Base-by-base conservation (phyloP, 2,329 filamentous ascomycete genomes). In the Venturia pyrina region DNA sequence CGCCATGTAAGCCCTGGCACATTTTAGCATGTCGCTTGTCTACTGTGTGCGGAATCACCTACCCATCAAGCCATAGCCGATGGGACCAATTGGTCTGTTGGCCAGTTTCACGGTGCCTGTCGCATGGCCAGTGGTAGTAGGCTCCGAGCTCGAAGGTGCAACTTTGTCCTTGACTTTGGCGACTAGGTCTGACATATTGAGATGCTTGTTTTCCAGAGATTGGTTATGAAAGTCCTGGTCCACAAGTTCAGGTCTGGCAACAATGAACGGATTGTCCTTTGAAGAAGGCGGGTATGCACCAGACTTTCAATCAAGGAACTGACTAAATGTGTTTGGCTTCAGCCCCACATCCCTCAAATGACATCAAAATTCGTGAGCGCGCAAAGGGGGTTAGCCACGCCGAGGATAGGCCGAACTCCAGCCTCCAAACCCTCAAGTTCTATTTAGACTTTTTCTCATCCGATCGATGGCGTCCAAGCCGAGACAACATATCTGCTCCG, bases 31-130 rank as follows among this genome's bases (percentile, higher is more conserved):
- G 57, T 32, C 15, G 46, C 50, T 44, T 65, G 56, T 15, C 37
- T 57, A 59, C 65, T 40, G 13, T 40, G 24, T 15, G 15, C 8
- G 21, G 5, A 24, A 28, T 28, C 21, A 40, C 68, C 62, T 65
- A 72, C 77, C 78, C 80, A 82, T 81, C 13, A 82, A 73, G 57
- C 80, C 80, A 68, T 76, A 82, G 70, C 80, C 80, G 21, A 77
- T 75, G 21, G 72, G 67, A 40, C 77, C 77, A 63, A 79, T 73
- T 66, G 74, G 68, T 68, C 77, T 78, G 48, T 53, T 28, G 21
- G 28, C 21, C 8, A 53, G 48, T 21, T 53, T 64, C 72, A 53
- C 21, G 19, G 5, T 13, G 21, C 21, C 19, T 32, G 48, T 53
- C 28, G 48, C 48, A 53, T 53, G 21, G 21, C 21, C 24, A 24